Evolutionary conservation across 192 early-diverging fungal genomes (phyloP).

Genomic region (Coemansia sp.): DNA sequence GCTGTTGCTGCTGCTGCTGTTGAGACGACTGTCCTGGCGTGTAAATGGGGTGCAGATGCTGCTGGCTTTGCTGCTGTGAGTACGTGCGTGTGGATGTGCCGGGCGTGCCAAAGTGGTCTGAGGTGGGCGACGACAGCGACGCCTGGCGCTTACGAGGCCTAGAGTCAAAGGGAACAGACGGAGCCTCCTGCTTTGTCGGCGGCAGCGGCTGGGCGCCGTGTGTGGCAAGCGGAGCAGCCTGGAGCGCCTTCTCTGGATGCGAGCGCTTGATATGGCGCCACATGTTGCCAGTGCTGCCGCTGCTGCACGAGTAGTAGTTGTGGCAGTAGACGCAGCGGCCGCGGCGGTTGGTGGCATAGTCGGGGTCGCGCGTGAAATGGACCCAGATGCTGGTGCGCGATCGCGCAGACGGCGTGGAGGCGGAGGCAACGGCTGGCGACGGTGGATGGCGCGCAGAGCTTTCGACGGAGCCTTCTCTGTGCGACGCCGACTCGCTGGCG

Average conservation of each 20-base stretch:
- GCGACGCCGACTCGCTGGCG: conserved; percentile 36
- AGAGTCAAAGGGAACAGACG: conserved; percentile 2
- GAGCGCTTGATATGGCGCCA: conserved; percentile 57
- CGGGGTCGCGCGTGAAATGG: conserved; percentile 52
- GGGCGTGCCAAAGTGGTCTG: conserved; percentile 23
- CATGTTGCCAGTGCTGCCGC: conserved; percentile 57
- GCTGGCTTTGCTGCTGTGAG: conserved; percentile 12
- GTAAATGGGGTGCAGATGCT: background rate
- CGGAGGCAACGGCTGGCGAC: conserved; percentile 23
- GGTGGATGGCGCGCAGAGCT: conserved; percentile 34
- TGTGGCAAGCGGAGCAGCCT: conserved; percentile 46
- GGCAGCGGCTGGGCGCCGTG: conserved; percentile 27
- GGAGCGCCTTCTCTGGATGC: conserved; percentile 51
- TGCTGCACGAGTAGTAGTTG: conserved; percentile 58
- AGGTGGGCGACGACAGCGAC: conserved; percentile 43
- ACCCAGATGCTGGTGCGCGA: conserved; percentile 55
- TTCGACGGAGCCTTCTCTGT: conserved; percentile 44
- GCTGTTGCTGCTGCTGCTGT: conserved; percentile 13
- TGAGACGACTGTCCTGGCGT: conserved; percentile 8
- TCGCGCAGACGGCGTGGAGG: conserved; percentile 32
- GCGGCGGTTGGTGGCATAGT: conserved; percentile 56
- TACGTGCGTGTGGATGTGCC: conserved; percentile 1
- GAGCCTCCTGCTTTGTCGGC: conserved; percentile 13
- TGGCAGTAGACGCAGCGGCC: conserved; percentile 57
- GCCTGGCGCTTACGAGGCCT: conserved; percentile 53